Percentiles rank a stretch among this genome's conserved stretches.
Evolutionary conservation across 2,329 filamentous ascomycete genomes (phyloP).

Genomic region (Ploettnerulaceae sp.): DNA sequence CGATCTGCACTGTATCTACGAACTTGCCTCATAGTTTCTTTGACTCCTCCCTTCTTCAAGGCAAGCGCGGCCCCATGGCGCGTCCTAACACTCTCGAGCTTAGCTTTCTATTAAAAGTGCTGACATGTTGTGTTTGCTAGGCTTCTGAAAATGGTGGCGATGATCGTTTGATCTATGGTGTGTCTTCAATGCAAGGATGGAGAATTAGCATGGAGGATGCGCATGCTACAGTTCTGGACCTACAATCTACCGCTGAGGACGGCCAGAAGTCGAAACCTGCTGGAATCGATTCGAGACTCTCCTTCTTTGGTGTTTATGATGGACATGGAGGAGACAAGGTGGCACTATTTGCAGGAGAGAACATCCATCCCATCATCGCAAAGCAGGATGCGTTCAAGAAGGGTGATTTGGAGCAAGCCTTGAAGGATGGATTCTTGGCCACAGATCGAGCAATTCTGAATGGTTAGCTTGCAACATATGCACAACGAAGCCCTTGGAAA

Average conservation of each 20-base stretch:
- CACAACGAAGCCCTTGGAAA: slow-evolving; percentile 11
- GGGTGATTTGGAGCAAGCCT: slow-evolving; percentile 87
- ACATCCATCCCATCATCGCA: slow-evolving; percentile 89
- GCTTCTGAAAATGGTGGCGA: slow-evolving; percentile 85
- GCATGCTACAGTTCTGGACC: slow-evolving; percentile 83
- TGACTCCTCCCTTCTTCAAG: neutral
- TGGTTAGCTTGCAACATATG: slow-evolving; percentile 52
- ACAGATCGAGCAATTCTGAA: slow-evolving; percentile 94
- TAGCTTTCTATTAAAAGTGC: slow-evolving; percentile 1
- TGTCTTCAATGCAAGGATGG: slow-evolving; percentile 99
- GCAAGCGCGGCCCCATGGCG: neutral
- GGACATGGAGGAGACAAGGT: slow-evolving; percentile 97
- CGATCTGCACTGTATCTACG: too few species aligned
- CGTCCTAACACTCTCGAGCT: neutral
- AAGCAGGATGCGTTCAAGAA: slow-evolving; percentile 93
- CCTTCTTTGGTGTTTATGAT: slow-evolving; percentile 97
- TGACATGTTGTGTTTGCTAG: slow-evolving; percentile 12
- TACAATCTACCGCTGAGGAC: slow-evolving; percentile 52
- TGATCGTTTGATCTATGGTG: slow-evolving; percentile 86
- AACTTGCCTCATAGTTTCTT: too few species aligned
- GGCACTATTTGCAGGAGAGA: slow-evolving; percentile 83
- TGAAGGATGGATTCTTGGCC: slow-evolving; percentile 95
- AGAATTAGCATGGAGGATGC: slow-evolving; percentile 99
- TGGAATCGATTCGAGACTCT: slow-evolving; percentile 66
- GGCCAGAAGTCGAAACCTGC: slow-evolving; percentile 49